Percentiles rank a stretch among this genome's conserved stretches.
These are phyloP conservation scores for Hysterangium stoloniferum DNA, from an alignment of 768 basidiomycete genomes.

Conservation along the genomic window DNA sequence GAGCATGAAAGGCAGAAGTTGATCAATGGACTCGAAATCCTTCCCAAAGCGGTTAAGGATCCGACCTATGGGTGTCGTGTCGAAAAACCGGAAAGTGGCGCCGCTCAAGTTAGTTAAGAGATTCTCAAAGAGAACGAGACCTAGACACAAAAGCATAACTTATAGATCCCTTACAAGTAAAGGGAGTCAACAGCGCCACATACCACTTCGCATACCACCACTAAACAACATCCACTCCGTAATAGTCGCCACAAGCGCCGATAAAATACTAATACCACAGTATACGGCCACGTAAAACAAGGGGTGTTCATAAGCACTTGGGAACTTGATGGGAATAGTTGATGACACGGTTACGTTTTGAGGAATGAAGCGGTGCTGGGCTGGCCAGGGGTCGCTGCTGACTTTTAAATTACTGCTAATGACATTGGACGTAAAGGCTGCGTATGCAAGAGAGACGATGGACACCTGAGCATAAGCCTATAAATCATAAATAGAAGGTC, in stretches of 20 bases:
- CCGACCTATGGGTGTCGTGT: slow-evolving; percentile 12
- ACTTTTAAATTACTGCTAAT: not conserved
- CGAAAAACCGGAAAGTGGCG: slow-evolving; percentile 10
- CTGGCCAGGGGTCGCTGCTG: not conserved
- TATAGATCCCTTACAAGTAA: not conserved
- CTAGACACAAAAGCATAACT: not conserved
- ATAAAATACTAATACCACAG: slow-evolving; percentile 10
- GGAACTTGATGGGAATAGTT: not conserved
- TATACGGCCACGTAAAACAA: slow-evolving; percentile 17
- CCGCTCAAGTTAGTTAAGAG: slow-evolving; percentile 1
- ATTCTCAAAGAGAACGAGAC: slow-evolving; percentile 1
- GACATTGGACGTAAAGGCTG: not conserved
- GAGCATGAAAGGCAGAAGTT: slow-evolving; percentile 11
- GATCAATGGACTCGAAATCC: slow-evolving; percentile 21
- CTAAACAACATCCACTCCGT: slow-evolving; percentile 9
- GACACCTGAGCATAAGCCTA: slow-evolving; percentile 2
- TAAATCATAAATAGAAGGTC: not conserved
- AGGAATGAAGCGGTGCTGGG: not conserved
- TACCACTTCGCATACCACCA: slow-evolving; percentile 9
- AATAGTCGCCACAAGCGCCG: slow-evolving; percentile 4
- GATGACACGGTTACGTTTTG: not conserved
- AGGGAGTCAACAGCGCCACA: not conserved
- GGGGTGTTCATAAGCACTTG: slow-evolving; percentile 13
- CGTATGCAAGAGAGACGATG: not conserved
- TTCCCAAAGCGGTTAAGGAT: slow-evolving; percentile 22